Evolutionary conservation across 495 filamentous ascomycete species (phyloP).

Genomic region (Bryoglossum gracile): DNA sequence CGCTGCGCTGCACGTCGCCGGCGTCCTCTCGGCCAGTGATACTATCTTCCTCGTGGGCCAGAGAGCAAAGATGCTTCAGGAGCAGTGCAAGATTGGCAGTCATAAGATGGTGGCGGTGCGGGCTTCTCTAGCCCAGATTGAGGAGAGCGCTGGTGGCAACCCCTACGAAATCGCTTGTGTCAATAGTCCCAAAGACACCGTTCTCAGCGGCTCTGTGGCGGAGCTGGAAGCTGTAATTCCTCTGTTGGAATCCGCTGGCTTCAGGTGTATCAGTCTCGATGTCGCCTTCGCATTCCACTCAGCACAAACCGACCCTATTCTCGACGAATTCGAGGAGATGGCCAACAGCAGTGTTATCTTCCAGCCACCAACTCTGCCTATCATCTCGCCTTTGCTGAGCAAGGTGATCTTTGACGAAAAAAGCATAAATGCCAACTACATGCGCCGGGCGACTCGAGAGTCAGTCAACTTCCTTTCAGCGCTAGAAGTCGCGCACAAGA

Average conservation of each 20-base stretch:
- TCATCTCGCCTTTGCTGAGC: constrained; percentile 62
- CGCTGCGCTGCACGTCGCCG: constrained; percentile 73
- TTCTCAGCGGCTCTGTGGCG: constrained; percentile 44
- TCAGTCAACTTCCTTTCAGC: constrained; percentile 65
- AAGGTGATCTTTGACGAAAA: constrained; percentile 49
- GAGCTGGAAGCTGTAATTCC: constrained; percentile 52
- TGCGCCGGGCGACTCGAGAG: constrained; percentile 59
- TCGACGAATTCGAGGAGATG: constrained; percentile 54
- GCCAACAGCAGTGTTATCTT: constrained; percentile 50
- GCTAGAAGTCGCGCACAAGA: constrained; percentile 45
- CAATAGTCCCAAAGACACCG: constrained; percentile 54
- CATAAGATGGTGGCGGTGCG: constrained; percentile 60
- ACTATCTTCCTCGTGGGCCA: constrained; percentile 73
- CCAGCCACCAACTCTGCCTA: constrained; percentile 49
- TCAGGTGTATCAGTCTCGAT: constrained; percentile 57
- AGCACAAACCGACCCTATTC: constrained; percentile 63
- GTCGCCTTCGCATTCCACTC: constrained; percentile 78
- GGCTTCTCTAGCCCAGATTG: constrained; percentile 33
- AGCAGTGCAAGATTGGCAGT: constrained; percentile 61
- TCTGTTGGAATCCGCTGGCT: constrained; percentile 49
- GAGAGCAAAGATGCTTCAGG: constrained; percentile 63
- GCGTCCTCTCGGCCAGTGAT: constrained; percentile 70
- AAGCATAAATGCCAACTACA: constrained; percentile 50
- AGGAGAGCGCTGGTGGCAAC: constrained; percentile 28
- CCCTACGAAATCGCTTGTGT: constrained; percentile 49